phyloP scores from a whole-genome alignment of 108 stramenopile genomes.

The Nitzschia sp. region DNA sequence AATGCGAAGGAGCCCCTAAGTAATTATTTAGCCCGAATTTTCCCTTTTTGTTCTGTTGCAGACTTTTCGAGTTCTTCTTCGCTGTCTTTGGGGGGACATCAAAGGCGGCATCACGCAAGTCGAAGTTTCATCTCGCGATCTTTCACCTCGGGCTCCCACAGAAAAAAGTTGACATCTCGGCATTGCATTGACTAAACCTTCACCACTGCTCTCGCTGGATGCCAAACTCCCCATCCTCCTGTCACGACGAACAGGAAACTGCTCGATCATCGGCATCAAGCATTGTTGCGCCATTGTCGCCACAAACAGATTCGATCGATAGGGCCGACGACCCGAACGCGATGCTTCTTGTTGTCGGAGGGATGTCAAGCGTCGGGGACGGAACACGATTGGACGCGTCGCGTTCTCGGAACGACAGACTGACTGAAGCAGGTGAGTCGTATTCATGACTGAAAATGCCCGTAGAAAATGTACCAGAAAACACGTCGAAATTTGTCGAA shows the following conservation, averaged over 20 bases:
- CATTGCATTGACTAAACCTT: neutral
- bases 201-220: neutral
- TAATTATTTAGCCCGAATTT: neutral
- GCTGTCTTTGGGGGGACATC: neutral
- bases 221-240: slow-evolving; percentile 6
- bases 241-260: neutral
- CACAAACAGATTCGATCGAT: neutral
- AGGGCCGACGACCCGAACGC: slow-evolving; percentile 1
- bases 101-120: neutral
- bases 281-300: neutral
- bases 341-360: neutral
- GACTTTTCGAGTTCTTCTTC: neutral
- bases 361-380: neutral
- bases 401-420: slow-evolving; percentile 6
- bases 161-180: neutral
- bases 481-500: neutral
- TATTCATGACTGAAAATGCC: neutral
- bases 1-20: too few species aligned
- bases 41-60: too few species aligned
- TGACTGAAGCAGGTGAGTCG: slow-evolving; percentile 2
- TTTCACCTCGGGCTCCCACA: neutral
- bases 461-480: slow-evolving; percentile 6
- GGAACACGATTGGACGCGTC: slow-evolving; percentile 2
- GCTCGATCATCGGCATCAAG: neutral
- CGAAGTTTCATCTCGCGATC: slow-evolving; percentile 9